Evolutionary conservation across 1,284 basidiomycete species (phyloP).

Genomic region (Meripilus lineatus): DNA sequence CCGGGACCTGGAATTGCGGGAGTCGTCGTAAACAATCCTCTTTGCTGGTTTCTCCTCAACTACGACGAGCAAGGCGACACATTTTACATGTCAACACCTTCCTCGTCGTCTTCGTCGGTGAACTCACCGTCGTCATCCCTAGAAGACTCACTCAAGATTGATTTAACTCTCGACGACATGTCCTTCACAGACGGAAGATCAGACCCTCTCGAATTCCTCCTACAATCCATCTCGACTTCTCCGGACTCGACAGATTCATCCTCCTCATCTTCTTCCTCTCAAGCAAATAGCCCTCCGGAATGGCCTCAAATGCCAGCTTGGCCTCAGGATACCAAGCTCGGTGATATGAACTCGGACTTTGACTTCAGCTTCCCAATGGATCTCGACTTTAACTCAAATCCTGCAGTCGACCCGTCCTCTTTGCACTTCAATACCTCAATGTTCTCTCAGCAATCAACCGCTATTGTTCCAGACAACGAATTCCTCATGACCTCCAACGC

Average conservation of each 20-base stretch:
- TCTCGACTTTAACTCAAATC: conserved; percentile 47
- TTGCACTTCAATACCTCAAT: conserved; percentile 48
- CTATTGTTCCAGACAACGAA: conserved; percentile 9
- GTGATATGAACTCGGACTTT: conserved; percentile 43
- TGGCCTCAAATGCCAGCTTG: conserved; percentile 49
- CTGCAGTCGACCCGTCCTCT: conserved; percentile 57
- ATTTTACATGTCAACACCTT: conserved; percentile 26
- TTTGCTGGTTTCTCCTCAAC: no score
- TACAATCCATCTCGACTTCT: conserved; percentile 25
- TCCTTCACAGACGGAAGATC: conserved; percentile 10
- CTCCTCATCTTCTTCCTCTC: conserved; percentile 12
- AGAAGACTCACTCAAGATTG: conserved; percentile 18
- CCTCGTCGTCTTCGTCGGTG: conserved; percentile 23
- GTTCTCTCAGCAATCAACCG: conserved; percentile 16
- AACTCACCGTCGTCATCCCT: conserved; percentile 23
- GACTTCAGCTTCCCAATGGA: conserved; percentile 39
- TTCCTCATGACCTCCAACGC: conserved; percentile 11
- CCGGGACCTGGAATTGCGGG: no score
- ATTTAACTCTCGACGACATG: conserved; percentile 11
- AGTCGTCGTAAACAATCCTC: no score
- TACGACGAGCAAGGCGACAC: no score
- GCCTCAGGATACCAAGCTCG: conserved; percentile 29
- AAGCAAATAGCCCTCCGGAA: conserved; percentile 33
- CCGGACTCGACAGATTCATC: conserved; percentile 12
- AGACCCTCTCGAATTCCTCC: conserved; percentile 26